Evolutionary conservation across 306 rosid genomes (phyloP).

Genomic region (Carpinus viminea): DNA sequence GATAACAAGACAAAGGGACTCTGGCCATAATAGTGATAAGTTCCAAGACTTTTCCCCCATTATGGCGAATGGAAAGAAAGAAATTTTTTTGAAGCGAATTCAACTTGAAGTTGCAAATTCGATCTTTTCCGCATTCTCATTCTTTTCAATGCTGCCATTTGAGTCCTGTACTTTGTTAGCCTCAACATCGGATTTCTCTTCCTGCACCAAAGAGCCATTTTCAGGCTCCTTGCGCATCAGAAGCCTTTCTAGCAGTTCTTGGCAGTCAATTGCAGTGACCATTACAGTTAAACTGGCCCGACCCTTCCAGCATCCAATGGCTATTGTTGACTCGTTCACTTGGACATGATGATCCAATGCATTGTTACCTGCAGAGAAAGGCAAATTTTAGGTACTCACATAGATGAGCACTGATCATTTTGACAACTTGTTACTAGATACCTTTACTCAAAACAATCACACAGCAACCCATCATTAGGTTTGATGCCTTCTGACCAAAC

Average conservation of each 20-base stretch:
- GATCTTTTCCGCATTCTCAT: conserved; percentile 20
- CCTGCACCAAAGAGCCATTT: conserved; percentile 33
- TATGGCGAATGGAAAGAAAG: conserved; percentile 5
- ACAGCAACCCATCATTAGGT: conserved; percentile 81
- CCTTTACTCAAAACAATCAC: conserved; percentile 74
- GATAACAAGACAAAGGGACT: not conserved
- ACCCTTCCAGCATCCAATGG: conserved; percentile 99
- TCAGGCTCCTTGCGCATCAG: conserved; percentile 47
- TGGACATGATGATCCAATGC: conserved; percentile 36
- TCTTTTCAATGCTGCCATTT: conserved; percentile 24
- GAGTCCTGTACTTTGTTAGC: conserved; percentile 35
- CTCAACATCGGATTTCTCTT: conserved; percentile 27
- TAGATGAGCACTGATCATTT: not conserved
- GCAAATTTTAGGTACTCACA: not conserved
- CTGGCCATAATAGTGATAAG: not conserved
- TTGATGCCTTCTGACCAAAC: conserved; percentile 67
- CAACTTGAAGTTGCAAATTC: conserved; percentile 13
- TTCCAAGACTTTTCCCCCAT: not conserved
- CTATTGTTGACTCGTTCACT: conserved; percentile 80
- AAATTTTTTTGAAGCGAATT: not conserved
- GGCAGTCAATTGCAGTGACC: conserved; percentile 86
- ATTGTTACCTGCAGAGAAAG: conserved; percentile 44
- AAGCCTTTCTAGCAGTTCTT: conserved; percentile 86
- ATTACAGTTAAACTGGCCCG: conserved; percentile 76
- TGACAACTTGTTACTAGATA: conserved; percentile 28